Evolutionary conservation across 169 alveolate genomes (phyloP), one percentile per base, ranked within the genome.

Genomic region (Plasmodium inui): DNA sequence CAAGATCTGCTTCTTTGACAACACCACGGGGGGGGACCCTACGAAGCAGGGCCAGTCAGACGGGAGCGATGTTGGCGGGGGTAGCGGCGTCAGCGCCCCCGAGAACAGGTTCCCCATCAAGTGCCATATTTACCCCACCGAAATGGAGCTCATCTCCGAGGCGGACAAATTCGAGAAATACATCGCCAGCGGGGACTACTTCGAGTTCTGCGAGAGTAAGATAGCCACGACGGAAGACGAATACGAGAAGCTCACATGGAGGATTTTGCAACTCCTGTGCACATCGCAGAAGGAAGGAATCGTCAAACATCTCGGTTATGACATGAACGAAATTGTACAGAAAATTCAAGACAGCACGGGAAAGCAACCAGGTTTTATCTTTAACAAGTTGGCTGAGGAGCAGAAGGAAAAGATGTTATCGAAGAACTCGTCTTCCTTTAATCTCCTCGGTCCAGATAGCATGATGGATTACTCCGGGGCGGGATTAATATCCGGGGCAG

Each of bases 191-290:
- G 95, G 95, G 0, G 82, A 91, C 74, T 91, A 91, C 57, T 46
- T 19, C 22, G 95, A 82, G 74, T 91, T 91, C n/a, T 91, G 95
- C 50, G 85, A 81, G 41, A 70, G 37, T 71, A 91, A 91, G 41
- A 91, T 91, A 22, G 32, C 39, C 9, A 82, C 37, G 30, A 70
- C 92, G 72, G 95, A 91, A 22, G 95, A 91, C 22, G 84, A 91
- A 6, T 84, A 91, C 67, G 95, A 91, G 26, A 91, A 91, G n/a
- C 46, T 91, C 39, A 91, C 95, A 0, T 91, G 95, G 95, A 81
- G 78, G 46, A 82, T 91, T 4, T 82, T 91, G 41, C 95, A 91
- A 28, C 44, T 82, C 8, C 57, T 91, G 55, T 81, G 92, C 55
- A 71, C 85, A 6, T 91, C 95, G 5, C 85, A 91, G 74, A 91